Percentiles rank a stretch among this genome's conserved stretches.
These are phyloP conservation scores for Fusarium redolens DNA, from an alignment of 2,329 filamentous ascomycete species.

Conservation along the genomic window DNA sequence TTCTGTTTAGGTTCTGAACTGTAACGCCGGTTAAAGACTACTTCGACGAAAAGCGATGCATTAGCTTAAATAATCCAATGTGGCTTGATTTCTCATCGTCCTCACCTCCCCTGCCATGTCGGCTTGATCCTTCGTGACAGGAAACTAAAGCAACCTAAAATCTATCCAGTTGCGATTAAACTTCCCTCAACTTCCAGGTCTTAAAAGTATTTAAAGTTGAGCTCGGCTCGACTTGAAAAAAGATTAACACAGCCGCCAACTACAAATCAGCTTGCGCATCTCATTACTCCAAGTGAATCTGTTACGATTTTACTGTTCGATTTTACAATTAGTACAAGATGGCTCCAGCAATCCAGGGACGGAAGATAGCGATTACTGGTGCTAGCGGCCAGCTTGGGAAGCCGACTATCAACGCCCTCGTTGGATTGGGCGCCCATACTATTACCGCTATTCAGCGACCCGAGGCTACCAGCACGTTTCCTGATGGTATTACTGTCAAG, in stretches of 20 bases:
- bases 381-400: not conserved
- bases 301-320: not conserved
- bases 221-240: not conserved
- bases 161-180: not conserved
- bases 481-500: not conserved
- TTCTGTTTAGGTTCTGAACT: not conserved
- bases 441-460: not conserved
- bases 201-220: not conserved
- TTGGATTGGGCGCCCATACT: not conserved
- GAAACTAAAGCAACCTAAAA: not conserved
- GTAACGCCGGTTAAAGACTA: not conserved
- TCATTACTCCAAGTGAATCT: not conserved
- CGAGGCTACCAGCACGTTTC: not conserved
- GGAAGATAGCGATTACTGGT: not conserved
- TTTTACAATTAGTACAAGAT: not conserved
- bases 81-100: not conserved
- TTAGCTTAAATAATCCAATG: not conserved
- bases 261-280: not conserved
- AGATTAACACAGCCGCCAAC: not conserved
- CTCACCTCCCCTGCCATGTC: not conserved
- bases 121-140: not conserved
- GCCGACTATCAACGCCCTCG: not conserved
- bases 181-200: not conserved
- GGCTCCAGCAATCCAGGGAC: not conserved
- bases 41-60: not conserved